A percentile compares a stretch with the other conserved stretches of the same genome.
These are phyloP conservation scores for Graphilbum ipis-grandicollis DNA, from an alignment of 2,329 filamentous ascomycete species.

Conservation along the genomic window DNA sequence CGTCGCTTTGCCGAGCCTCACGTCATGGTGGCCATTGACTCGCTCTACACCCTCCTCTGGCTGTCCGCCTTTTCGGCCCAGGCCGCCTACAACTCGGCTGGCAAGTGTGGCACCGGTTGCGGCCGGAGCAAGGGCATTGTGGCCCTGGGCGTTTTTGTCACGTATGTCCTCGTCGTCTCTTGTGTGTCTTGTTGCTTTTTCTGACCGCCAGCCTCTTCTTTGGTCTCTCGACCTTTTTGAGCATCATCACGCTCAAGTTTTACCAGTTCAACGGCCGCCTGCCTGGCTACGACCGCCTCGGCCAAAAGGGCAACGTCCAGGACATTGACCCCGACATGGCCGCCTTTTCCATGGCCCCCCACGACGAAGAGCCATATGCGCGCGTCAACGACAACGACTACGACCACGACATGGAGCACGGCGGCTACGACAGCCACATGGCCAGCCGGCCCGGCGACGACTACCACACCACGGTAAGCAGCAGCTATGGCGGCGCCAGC, in stretches of 20 bases:
- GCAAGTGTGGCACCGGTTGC: constrained; percentile 37
- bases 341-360: constrained; percentile 49
- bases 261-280: constrained; percentile 43
- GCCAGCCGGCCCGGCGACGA: constrained; percentile 6
- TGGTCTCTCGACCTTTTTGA: constrained; percentile 32
- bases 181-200: constrained; percentile 3
- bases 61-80: constrained; percentile 49
- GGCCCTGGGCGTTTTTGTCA: constrained; percentile 42
- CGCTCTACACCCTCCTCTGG: constrained; percentile 43
- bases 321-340: constrained; percentile 54
- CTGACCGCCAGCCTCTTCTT: constrained; percentile 34
- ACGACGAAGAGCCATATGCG: constrained; percentile 48
- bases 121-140: constrained; percentile 45
- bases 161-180: constrained; percentile 25
- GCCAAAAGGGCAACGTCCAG: constrained; percentile 15
- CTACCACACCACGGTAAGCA: constrained; percentile 6
- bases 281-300: constrained; percentile 39
- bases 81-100: constrained; percentile 42
- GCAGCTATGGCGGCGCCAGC: constrained; percentile 3
- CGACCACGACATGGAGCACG: constrained; percentile 25
- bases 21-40: constrained; percentile 41
- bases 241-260: constrained; percentile 42
- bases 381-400: constrained; percentile 38
- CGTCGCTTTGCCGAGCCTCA: constrained; percentile 43
- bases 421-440: constrained; percentile 16